These are phyloP conservation scores for Zarea fungicola DNA, from an alignment of 2,329 filamentous ascomycete genomes.

Conservation along the genomic window DNA sequence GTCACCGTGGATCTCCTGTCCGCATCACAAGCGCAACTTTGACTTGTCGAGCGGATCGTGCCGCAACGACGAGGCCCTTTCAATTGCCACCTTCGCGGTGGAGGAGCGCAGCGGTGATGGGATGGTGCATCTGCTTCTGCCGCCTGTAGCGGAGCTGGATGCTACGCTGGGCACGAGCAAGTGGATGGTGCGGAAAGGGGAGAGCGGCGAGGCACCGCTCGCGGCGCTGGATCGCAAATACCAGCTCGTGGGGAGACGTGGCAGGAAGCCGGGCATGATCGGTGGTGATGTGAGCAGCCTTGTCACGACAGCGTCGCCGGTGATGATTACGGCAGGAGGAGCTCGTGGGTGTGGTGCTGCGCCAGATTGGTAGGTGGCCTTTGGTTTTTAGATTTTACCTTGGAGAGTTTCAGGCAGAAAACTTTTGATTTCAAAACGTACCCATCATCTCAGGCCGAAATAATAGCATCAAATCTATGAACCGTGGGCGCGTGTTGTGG, in stretches of 20 bases:
- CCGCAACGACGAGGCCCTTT: conserved; percentile 67
- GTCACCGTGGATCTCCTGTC: conserved; percentile 76
- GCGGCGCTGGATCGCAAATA: conserved; percentile 44
- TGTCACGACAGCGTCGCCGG: conserved; percentile 33
- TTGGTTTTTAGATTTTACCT: too few relatives aligned
- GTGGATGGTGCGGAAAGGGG: conserved; percentile 73
- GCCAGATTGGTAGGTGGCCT: conserved; percentile 43
- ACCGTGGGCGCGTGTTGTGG: too few relatives aligned
- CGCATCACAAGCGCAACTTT: conserved; percentile 87
- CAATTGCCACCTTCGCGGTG: conserved; percentile 75
- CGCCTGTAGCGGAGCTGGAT: conserved; percentile 76
- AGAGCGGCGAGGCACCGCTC: conserved; percentile 40
- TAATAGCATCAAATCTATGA: too few relatives aligned
- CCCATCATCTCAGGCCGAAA: too few relatives aligned
- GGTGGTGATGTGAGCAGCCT: conserved; percentile 26
- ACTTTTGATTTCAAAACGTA: too few relatives aligned
- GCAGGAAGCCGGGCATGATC: conserved; percentile 36
- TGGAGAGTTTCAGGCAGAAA: too few relatives aligned
- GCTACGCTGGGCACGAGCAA: conserved; percentile 68
- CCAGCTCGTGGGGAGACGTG: conserved; percentile 37
- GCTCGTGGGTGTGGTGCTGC: conserved; percentile 30
- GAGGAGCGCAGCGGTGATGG: conserved; percentile 66
- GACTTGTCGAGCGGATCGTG: conserved; percentile 68
- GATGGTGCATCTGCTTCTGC: conserved; percentile 73
- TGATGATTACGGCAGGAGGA: conserved; percentile 20